These are phyloP conservation scores for Alternaria sp. DNA, from an alignment of 2,329 filamentous ascomycete genomes.

Conservation along the genomic window DNA sequence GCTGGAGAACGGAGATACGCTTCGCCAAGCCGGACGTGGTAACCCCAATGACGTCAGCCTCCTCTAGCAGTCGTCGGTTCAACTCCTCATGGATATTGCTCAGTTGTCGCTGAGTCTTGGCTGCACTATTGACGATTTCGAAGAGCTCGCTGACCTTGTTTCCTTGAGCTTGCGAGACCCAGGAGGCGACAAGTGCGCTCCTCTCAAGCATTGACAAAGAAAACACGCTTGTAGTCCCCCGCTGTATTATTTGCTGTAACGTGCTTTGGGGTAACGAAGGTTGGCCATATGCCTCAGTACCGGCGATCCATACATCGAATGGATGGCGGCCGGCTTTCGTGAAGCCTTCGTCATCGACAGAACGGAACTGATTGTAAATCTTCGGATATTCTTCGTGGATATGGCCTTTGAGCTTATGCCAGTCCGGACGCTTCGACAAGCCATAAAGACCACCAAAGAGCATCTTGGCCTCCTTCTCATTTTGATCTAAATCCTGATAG, in stretches of 20 bases:
- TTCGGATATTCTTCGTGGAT: constrained; percentile 15
- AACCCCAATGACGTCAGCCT: constrained; percentile 62
- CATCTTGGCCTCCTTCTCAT: constrained; percentile 3
- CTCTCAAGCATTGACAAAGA: constrained; percentile 20
- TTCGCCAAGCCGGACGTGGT: constrained; percentile 68
- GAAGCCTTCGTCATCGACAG: constrained; percentile 24
- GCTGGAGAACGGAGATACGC: constrained; percentile 57
- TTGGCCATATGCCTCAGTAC: background rate
- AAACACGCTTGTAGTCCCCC: constrained; percentile 13
- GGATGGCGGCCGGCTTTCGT: constrained; percentile 26
- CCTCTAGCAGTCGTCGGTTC: constrained; percentile 47
- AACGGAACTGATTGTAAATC: constrained; percentile 29
- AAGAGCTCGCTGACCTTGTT: constrained; percentile 20
- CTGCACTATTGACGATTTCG: constrained; percentile 13
- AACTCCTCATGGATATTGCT: constrained; percentile 45
- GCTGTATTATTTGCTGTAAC: constrained; percentile 7
- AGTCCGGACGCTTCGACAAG: constrained; percentile 15
- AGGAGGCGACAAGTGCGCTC: constrained; percentile 13
- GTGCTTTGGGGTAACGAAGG: background rate
- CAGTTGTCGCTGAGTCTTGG: constrained; percentile 12
- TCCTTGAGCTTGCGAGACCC: constrained; percentile 20
- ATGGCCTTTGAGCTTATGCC: constrained; percentile 23
- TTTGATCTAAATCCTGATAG: constrained; percentile 21
- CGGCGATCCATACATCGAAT: constrained; percentile 28
- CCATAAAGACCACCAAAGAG: constrained; percentile 15